Percentiles rank a stretch among this genome's conserved stretches.
Evolutionary conservation across 164 flowering plant genomes (phyloP).

Genomic region (Taxillus chinensis): DNA sequence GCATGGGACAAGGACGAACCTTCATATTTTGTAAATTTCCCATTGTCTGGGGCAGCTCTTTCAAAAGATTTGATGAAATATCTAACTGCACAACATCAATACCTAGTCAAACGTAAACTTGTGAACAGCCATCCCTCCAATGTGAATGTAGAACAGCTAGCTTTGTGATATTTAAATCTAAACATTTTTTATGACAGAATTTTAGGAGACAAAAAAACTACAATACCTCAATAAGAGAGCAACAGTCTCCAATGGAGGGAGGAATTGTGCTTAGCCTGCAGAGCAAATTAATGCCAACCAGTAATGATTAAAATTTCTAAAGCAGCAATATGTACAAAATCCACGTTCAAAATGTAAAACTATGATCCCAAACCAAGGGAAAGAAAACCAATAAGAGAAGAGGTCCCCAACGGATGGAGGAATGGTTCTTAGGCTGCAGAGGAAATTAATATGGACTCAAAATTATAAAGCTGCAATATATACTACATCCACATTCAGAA

Average conservation of each 20-base stretch:
- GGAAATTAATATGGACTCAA: neutral
- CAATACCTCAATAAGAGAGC: conserved; percentile 25
- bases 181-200: neutral
- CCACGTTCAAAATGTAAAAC: neutral
- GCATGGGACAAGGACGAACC: conserved; percentile 22
- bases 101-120: neutral
- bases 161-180: no score
- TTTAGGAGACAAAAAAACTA: neutral
- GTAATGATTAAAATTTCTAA: neutral
- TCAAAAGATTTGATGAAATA: conserved; percentile 70
- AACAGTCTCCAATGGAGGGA: conserved; percentile 21
- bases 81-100: conserved; percentile 45
- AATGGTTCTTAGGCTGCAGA: conserved; percentile 16
- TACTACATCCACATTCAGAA: neutral
- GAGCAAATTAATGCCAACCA: neutral
- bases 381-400: neutral
- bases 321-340: neutral
- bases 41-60: conserved; percentile 58
- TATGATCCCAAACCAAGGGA: neutral
- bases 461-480: neutral
- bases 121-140: no score
- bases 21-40: conserved; percentile 47
- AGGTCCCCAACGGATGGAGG: conserved; percentile 20
- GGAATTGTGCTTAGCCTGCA: conserved; percentile 22
- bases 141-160: no score